Evolutionary conservation across 73 alveolate species (phyloP), one percentile per base, ranked within the genome.

Genomic region (Tetrahymena elliotti): DNA sequence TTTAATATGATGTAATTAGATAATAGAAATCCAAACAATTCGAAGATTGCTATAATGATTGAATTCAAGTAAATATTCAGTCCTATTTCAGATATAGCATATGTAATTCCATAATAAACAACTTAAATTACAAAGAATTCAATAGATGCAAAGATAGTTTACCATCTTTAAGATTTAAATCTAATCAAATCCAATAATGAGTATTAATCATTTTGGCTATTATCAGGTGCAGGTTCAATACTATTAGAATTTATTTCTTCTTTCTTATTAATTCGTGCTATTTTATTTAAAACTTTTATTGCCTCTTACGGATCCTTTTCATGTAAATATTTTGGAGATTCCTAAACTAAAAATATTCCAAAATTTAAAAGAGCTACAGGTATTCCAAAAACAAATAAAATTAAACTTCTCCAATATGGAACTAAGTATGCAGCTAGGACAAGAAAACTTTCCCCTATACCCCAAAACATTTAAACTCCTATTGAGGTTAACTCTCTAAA

Each of bases 41-140:
- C 96, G 38, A 94, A 94, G 12, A 53, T 9, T n/a, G 96, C 92
- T 38, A 94, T 39, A 24, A 94, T 94, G 5, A 53, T 39, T 22
- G 53, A 83, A 15, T 92, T 94, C 18, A 92, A 34, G n/a, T 83
- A 94, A 38, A 94, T 83, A 24, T 94, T 94, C 34, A 94, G 22
- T 38, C 96, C 96, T 39, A 94, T 34, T 82, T 83, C 68, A 27
- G 92, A 93, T 47, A 83, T 38, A 37, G 93, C 96, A 84, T 36
- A 94, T 24, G 94, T 83, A 22, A 94, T 94, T 83, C 96, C 96
- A 94, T 94, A 94, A 83, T 94, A 94, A 39, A 94, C 94, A 16
- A 94, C n/a, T 94, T 94, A 20, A 18, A 94, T 94, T 27, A 47
- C 84, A 37, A 94, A 83, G 84, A 94, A 94, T 41, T 83, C 93